phyloP scores from a whole-genome alignment of 768 basidiomycete genomes.

The Lepiota venenata region DNA sequence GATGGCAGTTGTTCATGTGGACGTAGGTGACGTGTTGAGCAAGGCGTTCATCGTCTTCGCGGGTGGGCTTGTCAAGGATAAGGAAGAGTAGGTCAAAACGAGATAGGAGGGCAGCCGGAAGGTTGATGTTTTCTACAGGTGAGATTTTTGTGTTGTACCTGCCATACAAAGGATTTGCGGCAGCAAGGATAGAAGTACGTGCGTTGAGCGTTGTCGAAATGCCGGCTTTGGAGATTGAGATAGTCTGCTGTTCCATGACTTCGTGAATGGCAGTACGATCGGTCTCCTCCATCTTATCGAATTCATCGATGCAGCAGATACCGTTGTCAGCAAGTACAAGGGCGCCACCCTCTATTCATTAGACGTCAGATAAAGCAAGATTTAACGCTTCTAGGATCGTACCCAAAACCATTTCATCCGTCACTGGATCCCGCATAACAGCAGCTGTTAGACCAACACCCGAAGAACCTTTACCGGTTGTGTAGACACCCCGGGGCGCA shows the following conservation, averaged over 20 bases:
- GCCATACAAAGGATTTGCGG: constrained; percentile 96
- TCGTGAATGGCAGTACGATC: constrained; percentile 99
- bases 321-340: constrained; percentile 98
- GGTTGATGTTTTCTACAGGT: constrained; percentile 98
- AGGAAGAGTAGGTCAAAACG: constrained; percentile 96
- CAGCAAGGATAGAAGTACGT: constrained; percentile 94
- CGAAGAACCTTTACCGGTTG: constrained; percentile 97
- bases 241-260: constrained; percentile 99
- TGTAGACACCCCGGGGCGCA: constrained; percentile 96
- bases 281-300: constrained; percentile 99
- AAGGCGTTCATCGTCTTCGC: constrained; percentile 94
- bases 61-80: constrained; percentile 91
- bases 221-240: constrained; percentile 98
- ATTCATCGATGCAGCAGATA: constrained; percentile 99
- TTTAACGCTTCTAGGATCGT: constrained; percentile 24
- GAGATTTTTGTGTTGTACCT: constrained; percentile 98
- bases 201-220: constrained; percentile 99
- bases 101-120: constrained; percentile 93
- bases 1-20: constrained; percentile 94
- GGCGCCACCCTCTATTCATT: constrained; percentile 89
- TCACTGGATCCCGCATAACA: constrained; percentile 98
- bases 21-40: constrained; percentile 98
- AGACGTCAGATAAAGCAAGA: neutral
- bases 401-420: constrained; percentile 99
- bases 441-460: constrained; percentile 99